These are phyloP conservation scores for Collybia sp. DNA, from an alignment of 768 basidiomycete species.

Conservation along the genomic window DNA sequence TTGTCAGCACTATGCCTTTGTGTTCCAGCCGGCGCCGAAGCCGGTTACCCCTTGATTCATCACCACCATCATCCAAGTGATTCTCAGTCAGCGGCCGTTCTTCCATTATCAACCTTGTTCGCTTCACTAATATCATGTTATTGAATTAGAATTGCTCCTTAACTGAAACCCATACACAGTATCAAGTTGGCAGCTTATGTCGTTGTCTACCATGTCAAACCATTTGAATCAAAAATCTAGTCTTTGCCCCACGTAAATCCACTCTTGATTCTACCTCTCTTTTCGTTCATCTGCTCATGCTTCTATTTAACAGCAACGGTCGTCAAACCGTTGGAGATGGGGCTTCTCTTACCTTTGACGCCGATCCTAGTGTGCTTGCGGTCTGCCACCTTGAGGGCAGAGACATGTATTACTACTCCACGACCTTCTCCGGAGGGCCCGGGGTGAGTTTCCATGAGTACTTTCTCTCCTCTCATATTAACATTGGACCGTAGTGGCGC, in stretches of 20 bases:
- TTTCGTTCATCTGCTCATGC: constrained; percentile 12
- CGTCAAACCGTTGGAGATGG: constrained; percentile 97
- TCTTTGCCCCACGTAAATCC: constrained; percentile 87
- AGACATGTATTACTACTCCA: constrained; percentile 86
- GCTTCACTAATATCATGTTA: too few species aligned
- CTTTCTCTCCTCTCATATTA: neutral
- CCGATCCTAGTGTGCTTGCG: constrained; percentile 75
- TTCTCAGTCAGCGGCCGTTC: too few species aligned
- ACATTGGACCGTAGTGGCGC: constrained; percentile 54
- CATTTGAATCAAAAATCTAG: constrained; percentile 76
- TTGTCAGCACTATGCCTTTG: too few species aligned
- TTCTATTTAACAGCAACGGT: constrained; percentile 67
- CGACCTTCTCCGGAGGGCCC: constrained; percentile 92
- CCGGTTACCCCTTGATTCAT: too few species aligned
- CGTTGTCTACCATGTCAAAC: constrained; percentile 69
- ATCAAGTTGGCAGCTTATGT: constrained; percentile 88
- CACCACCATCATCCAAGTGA: too few species aligned
- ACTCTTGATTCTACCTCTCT: neutral
- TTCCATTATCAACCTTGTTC: too few species aligned
- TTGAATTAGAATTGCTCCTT: neutral
- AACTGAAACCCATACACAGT: constrained; percentile 20
- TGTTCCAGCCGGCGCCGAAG: too few species aligned
- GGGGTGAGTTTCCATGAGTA: constrained; percentile 48
- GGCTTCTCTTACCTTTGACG: constrained; percentile 77
- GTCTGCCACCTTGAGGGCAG: constrained; percentile 82